Evolutionary conservation across 2,329 filamentous ascomycete species (phyloP), one percentile per base, ranked within the genome.

Genomic region (Colletotrichum sp.): DNA sequence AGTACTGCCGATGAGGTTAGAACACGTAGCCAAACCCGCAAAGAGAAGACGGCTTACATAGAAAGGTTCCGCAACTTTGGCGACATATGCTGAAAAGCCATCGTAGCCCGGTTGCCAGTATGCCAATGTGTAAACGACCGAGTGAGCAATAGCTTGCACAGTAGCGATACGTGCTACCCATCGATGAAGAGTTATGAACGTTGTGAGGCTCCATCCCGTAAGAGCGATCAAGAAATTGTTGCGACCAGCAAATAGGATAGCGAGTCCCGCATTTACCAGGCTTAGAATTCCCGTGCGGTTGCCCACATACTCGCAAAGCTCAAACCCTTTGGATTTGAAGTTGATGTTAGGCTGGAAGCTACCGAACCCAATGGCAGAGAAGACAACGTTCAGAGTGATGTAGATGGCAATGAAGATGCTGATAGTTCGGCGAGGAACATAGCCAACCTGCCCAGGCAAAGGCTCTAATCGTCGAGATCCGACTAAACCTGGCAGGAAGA

Each of bases 391-490:
- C 13, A 78, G 74, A 18, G 84, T 73, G 24, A 87, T 78, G 55
- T 84, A 78, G 18, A 81, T 57, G 54, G 80, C 59, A 51, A 89
- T 85, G 77, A 85, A 89, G 15, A 88, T 67, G 16, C 79, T 77
- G 57, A 88, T 86, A 1, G 86, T 86, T 3, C 82, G 70, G 2
- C 85, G 87, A 0, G 87, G 87, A 0, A 82, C 65, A 11, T 80
- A 78, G 2, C 77, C 82, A 1, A 82, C 36, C 34, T 70, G 63
- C 6, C 62, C 64, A 3, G 65, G 67, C 58, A 77, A 80, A 76
- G 0, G 78, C 73, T 21, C 76, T 74, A 38, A 81, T n/a, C 79
- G 33, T 16, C 75, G 74, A 34, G 61, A 74, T 79, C 81, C 38
- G 74, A 75, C 8, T 67, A 76, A 0, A 78, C 78, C 12, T 76